These are phyloP conservation scores for Trametes villosa DNA, from an alignment of 768 basidiomycete genomes.

Conservation along the genomic window DNA sequence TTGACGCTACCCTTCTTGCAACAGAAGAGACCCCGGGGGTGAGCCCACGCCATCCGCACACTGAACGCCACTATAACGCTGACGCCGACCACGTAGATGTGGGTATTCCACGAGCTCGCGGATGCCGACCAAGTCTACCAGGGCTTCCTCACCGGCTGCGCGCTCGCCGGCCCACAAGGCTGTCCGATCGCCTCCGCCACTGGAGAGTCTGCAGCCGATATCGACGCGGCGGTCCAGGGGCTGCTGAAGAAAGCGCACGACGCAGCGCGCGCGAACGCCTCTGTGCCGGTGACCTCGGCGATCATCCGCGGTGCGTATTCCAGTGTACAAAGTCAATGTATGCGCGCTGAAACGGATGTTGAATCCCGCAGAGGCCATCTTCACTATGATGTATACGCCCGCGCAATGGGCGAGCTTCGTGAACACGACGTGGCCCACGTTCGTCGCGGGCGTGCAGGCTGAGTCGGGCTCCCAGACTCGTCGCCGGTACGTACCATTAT, in stretches of 20 bases:
- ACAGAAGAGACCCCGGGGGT: background rate
- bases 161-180: conserved; percentile 12
- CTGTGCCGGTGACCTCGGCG: conserved; percentile 11
- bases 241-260: conserved; percentile 9
- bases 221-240: conserved; percentile 7
- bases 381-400: background rate
- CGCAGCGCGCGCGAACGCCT: conserved; percentile 7
- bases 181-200: conserved; percentile 9
- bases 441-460: background rate
- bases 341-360: background rate
- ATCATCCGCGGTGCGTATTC: conserved; percentile 10
- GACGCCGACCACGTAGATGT: background rate
- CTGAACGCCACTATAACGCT: background rate
- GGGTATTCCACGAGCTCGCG: background rate
- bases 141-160: conserved; percentile 17
- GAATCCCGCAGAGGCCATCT: too few relatives aligned
- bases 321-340: background rate
- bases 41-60: background rate
- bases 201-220: background rate
- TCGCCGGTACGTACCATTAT: background rate
- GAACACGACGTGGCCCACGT: conserved; percentile 7
- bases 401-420: background rate
- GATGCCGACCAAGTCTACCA: conserved; percentile 11
- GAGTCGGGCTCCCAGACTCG: background rate
- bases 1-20: conserved; percentile 5